phyloP scores from a whole-genome alignment of 768 basidiomycete species.

The Tylopilus sp. region DNA sequence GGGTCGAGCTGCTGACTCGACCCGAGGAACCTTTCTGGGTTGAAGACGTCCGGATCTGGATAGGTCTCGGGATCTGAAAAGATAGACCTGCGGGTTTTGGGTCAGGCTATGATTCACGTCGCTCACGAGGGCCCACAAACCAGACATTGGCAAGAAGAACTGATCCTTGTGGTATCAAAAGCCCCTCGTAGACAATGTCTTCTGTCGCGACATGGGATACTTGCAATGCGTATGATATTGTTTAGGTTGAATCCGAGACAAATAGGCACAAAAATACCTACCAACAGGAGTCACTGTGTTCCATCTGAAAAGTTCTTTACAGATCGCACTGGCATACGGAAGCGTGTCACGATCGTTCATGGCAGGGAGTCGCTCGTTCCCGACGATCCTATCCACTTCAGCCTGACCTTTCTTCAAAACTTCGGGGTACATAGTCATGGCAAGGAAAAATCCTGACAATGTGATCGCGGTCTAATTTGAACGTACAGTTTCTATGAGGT shows the following conservation, averaged over 20 bases:
- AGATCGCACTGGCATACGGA: background rate
- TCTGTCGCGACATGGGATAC: slow-evolving; percentile 7
- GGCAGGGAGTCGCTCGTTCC: slow-evolving; percentile 6
- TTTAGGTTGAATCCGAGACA: background rate
- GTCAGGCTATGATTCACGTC: background rate
- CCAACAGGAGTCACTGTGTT: background rate
- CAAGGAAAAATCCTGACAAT: slow-evolving; percentile 16
- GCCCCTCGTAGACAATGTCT: slow-evolving; percentile 19
- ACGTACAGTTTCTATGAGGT: background rate
- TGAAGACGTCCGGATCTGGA: background rate
- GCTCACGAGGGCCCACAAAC: background rate
- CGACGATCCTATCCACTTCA: background rate
- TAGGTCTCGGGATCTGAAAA: slow-evolving; percentile 1
- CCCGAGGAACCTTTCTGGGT: slow-evolving; percentile 9
- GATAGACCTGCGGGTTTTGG: background rate
- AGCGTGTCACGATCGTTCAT: slow-evolving; percentile 7
- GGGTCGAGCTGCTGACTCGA: slow-evolving; percentile 4
- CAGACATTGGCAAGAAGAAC: slow-evolving; percentile 4
- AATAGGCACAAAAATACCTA: background rate
- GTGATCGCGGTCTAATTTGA: slow-evolving; percentile 14
- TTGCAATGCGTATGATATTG: background rate
- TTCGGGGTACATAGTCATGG: slow-evolving; percentile 9
- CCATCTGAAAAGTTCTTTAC: slow-evolving; percentile 14
- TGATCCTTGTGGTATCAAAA: slow-evolving; percentile 19
- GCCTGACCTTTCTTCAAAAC: slow-evolving; percentile 7